A percentile compares a stretch with the other conserved stretches of the same genome.
Evolutionary conservation across 2,329 filamentous ascomycete genomes (phyloP).

Genomic region (Elsinoe fawcettii): DNA sequence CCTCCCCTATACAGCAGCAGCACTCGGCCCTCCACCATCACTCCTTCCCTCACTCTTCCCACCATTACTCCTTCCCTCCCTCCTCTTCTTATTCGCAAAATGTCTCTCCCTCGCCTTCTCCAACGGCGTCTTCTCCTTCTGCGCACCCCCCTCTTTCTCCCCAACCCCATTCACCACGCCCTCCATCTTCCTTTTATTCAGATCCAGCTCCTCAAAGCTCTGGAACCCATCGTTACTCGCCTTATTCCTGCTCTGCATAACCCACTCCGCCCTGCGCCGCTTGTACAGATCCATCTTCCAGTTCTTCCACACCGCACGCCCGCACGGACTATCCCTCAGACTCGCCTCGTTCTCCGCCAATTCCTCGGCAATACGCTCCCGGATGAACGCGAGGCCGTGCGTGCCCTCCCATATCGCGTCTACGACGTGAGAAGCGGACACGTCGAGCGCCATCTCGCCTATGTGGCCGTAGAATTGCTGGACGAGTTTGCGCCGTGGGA

Average conservation of each 20-base stretch:
- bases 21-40: conserved; percentile 23
- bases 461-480: conserved; percentile 56
- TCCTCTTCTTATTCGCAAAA: conserved; percentile 38
- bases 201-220: conserved; percentile 41
- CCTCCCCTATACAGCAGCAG: conserved; percentile 7
- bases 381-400: conserved; percentile 56
- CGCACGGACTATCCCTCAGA: conserved; percentile 57
- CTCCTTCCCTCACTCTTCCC: not conserved
- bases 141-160: conserved; percentile 22
- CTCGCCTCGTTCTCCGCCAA: conserved; percentile 51
- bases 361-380: conserved; percentile 59
- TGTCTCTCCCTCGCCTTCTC: conserved; percentile 52
- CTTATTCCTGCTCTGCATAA: conserved; percentile 48
- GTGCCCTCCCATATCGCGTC: conserved; percentile 60
- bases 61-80: conserved; percentile 29
- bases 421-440: conserved; percentile 58
- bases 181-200: conserved; percentile 20
- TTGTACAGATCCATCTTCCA: conserved; percentile 69
- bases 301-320: conserved; percentile 63
- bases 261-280: conserved; percentile 55
- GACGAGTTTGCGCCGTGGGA: conserved; percentile 56
- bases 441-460: conserved; percentile 52
- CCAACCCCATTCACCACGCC: conserved; percentile 20
- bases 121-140: conserved; percentile 41
- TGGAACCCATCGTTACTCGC: conserved; percentile 46